Conservation (phyloP, 2,329 filamentous ascomycete species). For the Byssoonygena ceratinophila region DNA sequence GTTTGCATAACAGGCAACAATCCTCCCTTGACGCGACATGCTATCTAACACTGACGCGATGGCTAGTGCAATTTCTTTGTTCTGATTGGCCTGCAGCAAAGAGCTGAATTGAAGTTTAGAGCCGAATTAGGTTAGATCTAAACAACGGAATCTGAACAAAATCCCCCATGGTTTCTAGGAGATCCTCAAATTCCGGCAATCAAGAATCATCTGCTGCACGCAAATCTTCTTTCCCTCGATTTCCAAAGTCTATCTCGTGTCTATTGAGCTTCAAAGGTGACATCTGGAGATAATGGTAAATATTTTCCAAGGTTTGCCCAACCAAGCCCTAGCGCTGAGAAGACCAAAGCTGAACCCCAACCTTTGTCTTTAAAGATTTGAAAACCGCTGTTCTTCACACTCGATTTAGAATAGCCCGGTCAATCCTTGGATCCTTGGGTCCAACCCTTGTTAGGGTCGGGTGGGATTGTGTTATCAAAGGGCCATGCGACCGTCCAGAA, state of each 20-base stretch:
- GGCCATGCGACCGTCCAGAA: conserved; percentile 15
- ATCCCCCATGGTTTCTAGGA: no score
- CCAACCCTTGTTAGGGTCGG: conserved; percentile 14
- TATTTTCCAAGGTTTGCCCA: conserved; percentile 5
- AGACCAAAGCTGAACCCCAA: neutral
- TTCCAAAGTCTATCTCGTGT: neutral
- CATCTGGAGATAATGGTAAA: neutral
- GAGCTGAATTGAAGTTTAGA: no score
- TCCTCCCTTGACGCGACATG: no score
- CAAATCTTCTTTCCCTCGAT: neutral
- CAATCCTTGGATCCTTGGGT: conserved; percentile 16
- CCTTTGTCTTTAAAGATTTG: conserved; percentile 6
- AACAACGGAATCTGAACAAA: no score
- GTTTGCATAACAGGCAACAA: no score
- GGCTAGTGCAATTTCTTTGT: no score
- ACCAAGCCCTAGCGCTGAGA: neutral
- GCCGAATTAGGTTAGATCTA: no score
- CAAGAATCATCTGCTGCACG: neutral
- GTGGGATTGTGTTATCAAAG: conserved; percentile 14
- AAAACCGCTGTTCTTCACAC: conserved; percentile 15
- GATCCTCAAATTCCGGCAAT: no score
- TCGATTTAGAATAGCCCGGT: conserved; percentile 15
- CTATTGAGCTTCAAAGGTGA: neutral
- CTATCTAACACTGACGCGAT: no score
- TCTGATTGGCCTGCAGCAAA: no score